Evolutionary conservation across 257 asterid species (phyloP).

Genomic region (Capsicum chinense): DNA sequence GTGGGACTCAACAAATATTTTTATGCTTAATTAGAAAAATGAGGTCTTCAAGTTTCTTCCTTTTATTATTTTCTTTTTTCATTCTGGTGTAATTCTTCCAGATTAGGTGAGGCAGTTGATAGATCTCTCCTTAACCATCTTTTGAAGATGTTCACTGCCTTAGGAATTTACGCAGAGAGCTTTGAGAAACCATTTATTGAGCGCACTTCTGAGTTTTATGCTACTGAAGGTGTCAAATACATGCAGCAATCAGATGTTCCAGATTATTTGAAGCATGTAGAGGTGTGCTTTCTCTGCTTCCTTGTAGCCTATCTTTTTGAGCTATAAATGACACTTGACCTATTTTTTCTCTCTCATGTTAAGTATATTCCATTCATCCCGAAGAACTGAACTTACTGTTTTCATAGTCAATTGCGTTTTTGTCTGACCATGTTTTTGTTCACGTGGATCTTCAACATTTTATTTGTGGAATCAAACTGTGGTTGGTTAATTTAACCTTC

Average conservation of each 20-base stretch:
- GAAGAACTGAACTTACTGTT: background rate
- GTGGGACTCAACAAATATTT: background rate
- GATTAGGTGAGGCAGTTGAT: conserved; percentile 91
- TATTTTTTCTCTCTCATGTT: background rate
- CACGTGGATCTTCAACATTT: conserved; percentile 4
- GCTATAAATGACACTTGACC: background rate
- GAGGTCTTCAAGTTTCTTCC: conserved; percentile 2
- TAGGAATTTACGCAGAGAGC: conserved; percentile 89
- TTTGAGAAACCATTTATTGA: conserved; percentile 97
- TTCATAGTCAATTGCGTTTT: background rate
- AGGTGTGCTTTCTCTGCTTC: conserved; percentile 53
- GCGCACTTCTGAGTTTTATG: conserved; percentile 94
- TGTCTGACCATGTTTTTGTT: background rate
- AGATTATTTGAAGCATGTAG: conserved; percentile 88
- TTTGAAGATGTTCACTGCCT: conserved; percentile 95
- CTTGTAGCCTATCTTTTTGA: conserved; percentile 17
- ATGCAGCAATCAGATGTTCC: conserved; percentile 98
- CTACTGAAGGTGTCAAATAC: conserved; percentile 89
- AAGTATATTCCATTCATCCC: background rate
- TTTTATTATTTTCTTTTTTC: conserved; percentile 19
- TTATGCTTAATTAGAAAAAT: conserved; percentile 8
- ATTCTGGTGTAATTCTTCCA: conserved; percentile 41
- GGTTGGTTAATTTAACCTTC: background rate
- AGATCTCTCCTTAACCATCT: conserved; percentile 97
- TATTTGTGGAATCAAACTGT: background rate